phyloP scores from a whole-genome alignment of 1,284 basidiomycete species.

The Rhodotorula mucilaginosa region DNA sequence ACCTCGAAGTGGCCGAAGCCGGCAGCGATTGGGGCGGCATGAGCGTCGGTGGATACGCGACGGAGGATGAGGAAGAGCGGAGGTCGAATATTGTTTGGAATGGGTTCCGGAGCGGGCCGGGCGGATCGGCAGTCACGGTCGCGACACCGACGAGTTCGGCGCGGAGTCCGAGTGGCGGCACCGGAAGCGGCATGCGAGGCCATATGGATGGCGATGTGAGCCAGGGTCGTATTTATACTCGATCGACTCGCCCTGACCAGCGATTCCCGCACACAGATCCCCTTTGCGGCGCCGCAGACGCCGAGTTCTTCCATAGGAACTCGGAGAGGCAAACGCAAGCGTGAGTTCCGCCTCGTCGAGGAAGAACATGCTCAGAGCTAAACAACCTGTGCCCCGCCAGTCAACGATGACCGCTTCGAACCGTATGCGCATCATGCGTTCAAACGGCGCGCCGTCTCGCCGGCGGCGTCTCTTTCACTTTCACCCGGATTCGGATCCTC shows the following conservation, averaged over 20 bases:
- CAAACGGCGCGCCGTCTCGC: constrained; percentile 39
- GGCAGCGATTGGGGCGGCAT: constrained; percentile 37
- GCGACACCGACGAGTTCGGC: constrained; percentile 2
- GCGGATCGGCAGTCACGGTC: constrained; percentile 8
- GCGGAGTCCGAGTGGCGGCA: constrained; percentile 22
- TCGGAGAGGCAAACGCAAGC: constrained; percentile 37
- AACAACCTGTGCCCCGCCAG: constrained; percentile 1
- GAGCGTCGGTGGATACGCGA: constrained; percentile 25
- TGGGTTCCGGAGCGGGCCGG: constrained; percentile 27
- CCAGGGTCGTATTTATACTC: too few species aligned
- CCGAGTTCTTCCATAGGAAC: constrained; percentile 17
- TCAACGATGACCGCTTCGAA: constrained; percentile 39
- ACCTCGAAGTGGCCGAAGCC: constrained; percentile 13
- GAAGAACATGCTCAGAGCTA: too few species aligned
- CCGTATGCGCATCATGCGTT: constrained; percentile 37
- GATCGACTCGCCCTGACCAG: not conserved
- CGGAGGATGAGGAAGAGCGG: constrained; percentile 32
- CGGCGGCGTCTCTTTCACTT: constrained; percentile 34
- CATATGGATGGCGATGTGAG: constrained; percentile 36
- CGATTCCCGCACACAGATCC: not conserved
- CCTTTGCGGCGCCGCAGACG: constrained; percentile 24
- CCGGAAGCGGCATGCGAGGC: not conserved
- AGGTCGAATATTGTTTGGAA: constrained; percentile 31
- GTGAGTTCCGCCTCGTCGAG: constrained; percentile 9
- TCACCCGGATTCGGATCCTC: constrained; percentile 11